Evolutionary conservation across 257 asterid genomes (phyloP).

Genomic region (Buddleja alternifolia): DNA sequence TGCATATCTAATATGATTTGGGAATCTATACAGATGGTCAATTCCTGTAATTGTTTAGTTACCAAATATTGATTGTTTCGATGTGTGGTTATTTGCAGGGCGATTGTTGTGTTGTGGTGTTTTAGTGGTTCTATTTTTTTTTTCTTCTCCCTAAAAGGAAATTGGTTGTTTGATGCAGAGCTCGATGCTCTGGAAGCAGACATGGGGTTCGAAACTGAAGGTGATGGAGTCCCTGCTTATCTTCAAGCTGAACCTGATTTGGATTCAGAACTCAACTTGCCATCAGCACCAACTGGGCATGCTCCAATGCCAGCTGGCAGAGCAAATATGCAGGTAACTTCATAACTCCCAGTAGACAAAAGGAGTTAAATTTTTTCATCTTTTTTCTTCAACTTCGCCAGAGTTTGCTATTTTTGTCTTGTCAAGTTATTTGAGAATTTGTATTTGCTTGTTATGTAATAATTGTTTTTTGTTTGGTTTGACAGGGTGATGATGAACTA

Average conservation of each 20-base stretch:
- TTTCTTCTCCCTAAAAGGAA: no score
- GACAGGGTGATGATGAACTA: slow-evolving; percentile 88
- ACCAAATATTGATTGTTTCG: background rate
- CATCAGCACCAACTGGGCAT: slow-evolving; percentile 86
- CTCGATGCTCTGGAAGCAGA: slow-evolving; percentile 99
- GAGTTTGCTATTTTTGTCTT: slow-evolving; percentile 3
- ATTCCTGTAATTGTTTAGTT: background rate
- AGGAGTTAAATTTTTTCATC: no score
- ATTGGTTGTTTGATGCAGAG: slow-evolving; percentile 50
- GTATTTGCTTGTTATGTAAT: background rate
- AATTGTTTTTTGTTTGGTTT: slow-evolving; percentile 10
- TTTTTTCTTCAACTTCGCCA: background rate
- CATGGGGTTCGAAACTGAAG: slow-evolving; percentile 89
- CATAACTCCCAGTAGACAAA: background rate
- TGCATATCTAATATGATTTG: background rate
- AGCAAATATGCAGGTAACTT: slow-evolving; percentile 65
- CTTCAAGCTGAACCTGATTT: slow-evolving; percentile 89
- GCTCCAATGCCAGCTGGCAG: slow-evolving; percentile 57
- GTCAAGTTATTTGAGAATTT: background rate
- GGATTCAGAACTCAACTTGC: slow-evolving; percentile 83
- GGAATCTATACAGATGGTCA: background rate
- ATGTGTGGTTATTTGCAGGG: background rate
- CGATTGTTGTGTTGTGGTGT: background rate
- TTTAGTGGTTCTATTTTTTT: background rate
- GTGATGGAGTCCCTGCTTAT: slow-evolving; percentile 89